phyloP scores from a whole-genome alignment of 805 yeast genomes.

The Saturnispora quitensis region DNA sequence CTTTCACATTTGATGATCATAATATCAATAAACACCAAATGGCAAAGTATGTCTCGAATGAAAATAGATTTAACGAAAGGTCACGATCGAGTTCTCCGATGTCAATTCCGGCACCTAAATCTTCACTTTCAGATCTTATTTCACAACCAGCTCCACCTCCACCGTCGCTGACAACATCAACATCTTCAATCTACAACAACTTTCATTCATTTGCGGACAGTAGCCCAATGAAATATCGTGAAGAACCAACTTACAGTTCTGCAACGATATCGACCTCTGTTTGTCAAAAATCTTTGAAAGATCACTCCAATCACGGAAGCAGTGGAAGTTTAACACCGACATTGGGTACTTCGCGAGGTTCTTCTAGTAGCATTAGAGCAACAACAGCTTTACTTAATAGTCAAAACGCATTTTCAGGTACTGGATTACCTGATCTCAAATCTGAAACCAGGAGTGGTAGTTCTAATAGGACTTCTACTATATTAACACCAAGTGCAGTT shows the following conservation, averaged over 20 bases:
- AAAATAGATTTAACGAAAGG: slow-evolving; percentile 4
- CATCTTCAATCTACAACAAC: neutral
- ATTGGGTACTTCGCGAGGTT: neutral
- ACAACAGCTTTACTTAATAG: slow-evolving; percentile 1
- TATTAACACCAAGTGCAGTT: neutral
- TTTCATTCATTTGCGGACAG: slow-evolving; percentile 1
- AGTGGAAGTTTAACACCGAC: neutral
- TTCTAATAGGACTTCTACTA: neutral
- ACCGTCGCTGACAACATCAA: slow-evolving; percentile 6
- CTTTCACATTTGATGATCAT: neutral
- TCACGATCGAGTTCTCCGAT: slow-evolving; percentile 15
- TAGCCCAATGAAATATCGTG: neutral
- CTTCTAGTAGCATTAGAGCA: slow-evolving; percentile 6
- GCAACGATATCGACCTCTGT: neutral
- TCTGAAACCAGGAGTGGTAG: slow-evolving; percentile 3
- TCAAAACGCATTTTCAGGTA: neutral
- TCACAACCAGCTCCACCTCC: slow-evolving; percentile 5
- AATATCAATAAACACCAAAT: neutral
- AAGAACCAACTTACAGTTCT: neutral
- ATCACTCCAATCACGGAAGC: neutral
- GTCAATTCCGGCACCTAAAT: slow-evolving; percentile 2
- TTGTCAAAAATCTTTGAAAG: neutral
- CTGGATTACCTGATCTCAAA: neutral
- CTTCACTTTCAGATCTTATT: neutral
- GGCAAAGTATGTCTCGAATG: neutral